phyloP scores from a whole-genome alignment of 192 early-diverging fungal species.

The Coemansia reversa region DNA sequence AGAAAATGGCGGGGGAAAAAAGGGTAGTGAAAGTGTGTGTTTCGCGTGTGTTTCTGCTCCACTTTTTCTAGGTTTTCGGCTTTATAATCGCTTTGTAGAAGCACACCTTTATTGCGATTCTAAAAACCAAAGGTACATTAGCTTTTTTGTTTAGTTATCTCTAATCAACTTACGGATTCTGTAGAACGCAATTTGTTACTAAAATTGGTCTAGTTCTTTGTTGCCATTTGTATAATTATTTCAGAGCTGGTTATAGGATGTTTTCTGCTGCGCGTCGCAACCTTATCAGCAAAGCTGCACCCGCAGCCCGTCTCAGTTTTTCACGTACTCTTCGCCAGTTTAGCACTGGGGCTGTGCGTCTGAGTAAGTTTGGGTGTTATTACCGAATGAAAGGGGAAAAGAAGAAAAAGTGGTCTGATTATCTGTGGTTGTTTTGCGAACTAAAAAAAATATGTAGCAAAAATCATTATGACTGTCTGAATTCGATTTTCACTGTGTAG shows the following conservation, averaged over 20 bases:
- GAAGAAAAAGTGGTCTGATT: neutral
- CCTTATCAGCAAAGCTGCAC: conserved; percentile 22
- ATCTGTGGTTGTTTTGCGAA: neutral
- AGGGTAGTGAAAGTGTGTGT: neutral
- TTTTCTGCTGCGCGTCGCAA: conserved; percentile 39
- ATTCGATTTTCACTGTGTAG: neutral
- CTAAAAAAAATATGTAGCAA: neutral
- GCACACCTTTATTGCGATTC: neutral
- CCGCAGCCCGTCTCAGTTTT: conserved; percentile 2
- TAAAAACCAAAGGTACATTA: neutral
- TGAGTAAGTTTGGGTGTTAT: conserved; percentile 16
- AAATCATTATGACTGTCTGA: neutral
- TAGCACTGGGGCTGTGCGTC: conserved; percentile 24
- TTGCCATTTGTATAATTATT: neutral
- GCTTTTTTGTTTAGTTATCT: neutral
- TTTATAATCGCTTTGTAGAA: neutral
- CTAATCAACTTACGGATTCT: neutral
- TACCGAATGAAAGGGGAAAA: neutral
- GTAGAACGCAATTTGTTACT: neutral
- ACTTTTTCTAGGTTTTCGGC: neutral
- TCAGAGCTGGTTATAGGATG: conserved; percentile 14
- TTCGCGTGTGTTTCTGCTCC: neutral
- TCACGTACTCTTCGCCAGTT: conserved; percentile 22
- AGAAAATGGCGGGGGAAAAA: neutral
- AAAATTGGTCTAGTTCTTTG: neutral